Evolutionary conservation across 805 yeast genomes (phyloP).

Genomic region (Starmerella bombicola): DNA sequence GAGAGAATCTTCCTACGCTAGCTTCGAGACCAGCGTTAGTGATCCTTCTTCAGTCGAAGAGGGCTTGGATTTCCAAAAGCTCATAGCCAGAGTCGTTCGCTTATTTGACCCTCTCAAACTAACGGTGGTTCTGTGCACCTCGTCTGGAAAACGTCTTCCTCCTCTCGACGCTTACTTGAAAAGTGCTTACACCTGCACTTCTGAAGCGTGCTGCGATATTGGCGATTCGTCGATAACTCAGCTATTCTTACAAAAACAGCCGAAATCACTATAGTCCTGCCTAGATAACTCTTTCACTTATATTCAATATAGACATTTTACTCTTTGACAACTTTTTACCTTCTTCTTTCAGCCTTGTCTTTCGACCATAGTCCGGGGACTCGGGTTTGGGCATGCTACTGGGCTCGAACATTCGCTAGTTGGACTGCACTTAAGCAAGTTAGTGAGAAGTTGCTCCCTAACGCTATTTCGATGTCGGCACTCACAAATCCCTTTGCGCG

Average conservation of each 20-base stretch:
- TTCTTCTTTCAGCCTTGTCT: too few species aligned
- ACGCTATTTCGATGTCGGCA: conserved; percentile 15
- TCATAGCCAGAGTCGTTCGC: conserved; percentile 45
- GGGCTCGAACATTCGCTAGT: too few species aligned
- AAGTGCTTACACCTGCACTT: conserved; percentile 15
- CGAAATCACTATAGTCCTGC: too few species aligned
- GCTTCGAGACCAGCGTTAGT: conserved; percentile 81
- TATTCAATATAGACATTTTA: too few species aligned
- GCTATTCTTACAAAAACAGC: conserved; percentile 6
- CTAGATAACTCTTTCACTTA: too few species aligned
- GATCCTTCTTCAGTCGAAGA: conserved; percentile 28
- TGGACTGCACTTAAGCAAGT: too few species aligned
- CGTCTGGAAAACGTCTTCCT: conserved; percentile 1
- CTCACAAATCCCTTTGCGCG: conserved; percentile 21
- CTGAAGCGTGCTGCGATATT: conserved; percentile 18
- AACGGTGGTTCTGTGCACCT: conserved; percentile 37
- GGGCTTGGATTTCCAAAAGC: conserved; percentile 36
- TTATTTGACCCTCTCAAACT: conserved; percentile 69
- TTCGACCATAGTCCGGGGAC: too few species aligned
- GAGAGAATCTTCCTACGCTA: conserved; percentile 86
- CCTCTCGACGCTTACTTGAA: conserved; percentile 3
- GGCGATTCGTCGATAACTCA: conserved; percentile 12
- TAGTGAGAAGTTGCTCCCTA: too few species aligned
- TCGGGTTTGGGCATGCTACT: too few species aligned
- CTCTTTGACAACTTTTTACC: too few species aligned